These are phyloP conservation scores for Entomophthora muscae DNA, from an alignment of 371 early-diverging fungal species.

Conservation along the genomic window DNA sequence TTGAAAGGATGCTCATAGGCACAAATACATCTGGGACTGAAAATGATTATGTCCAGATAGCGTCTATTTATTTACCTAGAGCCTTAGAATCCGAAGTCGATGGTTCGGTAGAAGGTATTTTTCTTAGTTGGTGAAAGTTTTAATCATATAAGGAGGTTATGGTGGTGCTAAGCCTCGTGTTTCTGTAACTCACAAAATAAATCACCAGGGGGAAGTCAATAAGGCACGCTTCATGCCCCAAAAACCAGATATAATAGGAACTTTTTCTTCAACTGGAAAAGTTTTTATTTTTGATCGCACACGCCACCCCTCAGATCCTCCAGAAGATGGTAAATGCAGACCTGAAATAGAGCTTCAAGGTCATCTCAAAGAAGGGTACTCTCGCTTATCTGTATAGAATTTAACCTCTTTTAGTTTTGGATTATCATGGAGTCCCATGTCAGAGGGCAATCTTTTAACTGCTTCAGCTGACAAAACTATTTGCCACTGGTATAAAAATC, in stretches of 20 bases:
- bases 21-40: constrained; percentile 95
- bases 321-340: constrained; percentile 46
- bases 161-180: constrained; percentile 61
- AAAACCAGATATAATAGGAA: constrained; percentile 88
- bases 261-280: constrained; percentile 74
- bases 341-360: constrained; percentile 81
- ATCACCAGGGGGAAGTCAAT: constrained; percentile 92
- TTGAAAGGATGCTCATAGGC: constrained; percentile 76
- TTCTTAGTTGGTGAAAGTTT: neutral
- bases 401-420: constrained; percentile 29
- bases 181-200: constrained; percentile 67
- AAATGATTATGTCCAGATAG: constrained; percentile 85
- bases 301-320: constrained; percentile 66
- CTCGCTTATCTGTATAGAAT: neutral
- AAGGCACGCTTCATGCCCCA: constrained; percentile 86
- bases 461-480: constrained; percentile 78
- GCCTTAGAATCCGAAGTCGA: constrained; percentile 14
- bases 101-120: neutral
- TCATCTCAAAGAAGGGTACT: constrained; percentile 85
- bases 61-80: constrained; percentile 69
- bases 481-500: constrained; percentile 46
- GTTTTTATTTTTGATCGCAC: constrained; percentile 95
- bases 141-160: constrained; percentile 38
- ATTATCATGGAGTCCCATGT: constrained; percentile 48
- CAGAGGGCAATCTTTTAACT: constrained; percentile 50